Base-by-base conservation (phyloP, 2,329 filamentous ascomycete species). In the Sordariomycetes sp. region DNA sequence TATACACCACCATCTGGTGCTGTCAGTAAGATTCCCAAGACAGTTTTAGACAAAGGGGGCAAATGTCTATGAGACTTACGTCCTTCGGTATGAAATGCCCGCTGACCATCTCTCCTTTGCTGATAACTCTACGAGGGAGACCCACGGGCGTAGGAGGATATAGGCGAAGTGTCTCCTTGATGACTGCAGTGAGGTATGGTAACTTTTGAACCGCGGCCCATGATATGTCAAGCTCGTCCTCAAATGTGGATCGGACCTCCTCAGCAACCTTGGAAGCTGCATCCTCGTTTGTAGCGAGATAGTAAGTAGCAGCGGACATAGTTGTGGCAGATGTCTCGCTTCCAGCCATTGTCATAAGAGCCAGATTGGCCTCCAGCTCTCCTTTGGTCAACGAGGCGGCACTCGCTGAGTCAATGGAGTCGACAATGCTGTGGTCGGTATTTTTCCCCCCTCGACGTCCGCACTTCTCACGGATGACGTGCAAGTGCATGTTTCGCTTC, bases 241-340 rank as follows among this genome's bases (percentile, higher is more conserved):
- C 21, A 20, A 36, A 36, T 8, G 20, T 23, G 9, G 19, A 14
- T n/a, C 21, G 20, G 21, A 38, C 21, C 18, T 38, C 36, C 12
- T 31, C 9, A 10, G 9, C n/a, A 19, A 35, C 21, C 26, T 8
- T 18, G 4, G 8, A 9, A n/a, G 20, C n/a, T 7, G n/a, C 27
- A 10, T 32, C 29, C 21, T 26, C 27, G 15, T 35, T 10, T 9
- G 8, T 27, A 16, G 63, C 43, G 0, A 72, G 47, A 1, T 61
- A 48, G 34, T 56, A 68, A 0, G 61, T 63, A 0, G 51, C 46
- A 2, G 63, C 65, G 0, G 53, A 46, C 3, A 70, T 45, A 3
- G 57, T 45, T 0, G 64, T 64, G 0, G 64, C 64, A 0, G 63
- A 68, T 0, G 66, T 69, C 35, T 69, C 64, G 5, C 53, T 58